Conservation (phyloP, 2,329 filamentous ascomycete species). For the Fonsecaea nubica region DNA sequence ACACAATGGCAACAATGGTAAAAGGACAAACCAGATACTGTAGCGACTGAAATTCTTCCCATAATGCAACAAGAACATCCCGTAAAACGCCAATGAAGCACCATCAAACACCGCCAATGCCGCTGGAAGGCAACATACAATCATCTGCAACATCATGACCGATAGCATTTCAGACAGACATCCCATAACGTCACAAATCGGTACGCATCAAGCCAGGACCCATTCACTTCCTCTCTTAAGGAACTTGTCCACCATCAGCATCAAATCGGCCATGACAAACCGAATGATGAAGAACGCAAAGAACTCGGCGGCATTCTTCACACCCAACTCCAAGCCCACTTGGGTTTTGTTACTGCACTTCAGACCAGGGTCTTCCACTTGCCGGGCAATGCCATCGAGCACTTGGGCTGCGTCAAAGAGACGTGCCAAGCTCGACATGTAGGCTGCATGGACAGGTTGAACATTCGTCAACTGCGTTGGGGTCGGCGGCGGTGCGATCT, state of each 20-base stretch:
- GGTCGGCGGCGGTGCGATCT: conserved; percentile 54
- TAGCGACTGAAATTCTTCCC: neutral
- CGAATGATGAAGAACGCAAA: conserved; percentile 97
- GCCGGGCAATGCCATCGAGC: conserved; percentile 88
- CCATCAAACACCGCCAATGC: conserved; percentile 16
- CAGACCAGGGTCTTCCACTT: conserved; percentile 92
- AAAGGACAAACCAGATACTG: neutral
- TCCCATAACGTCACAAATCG: conserved; percentile 5
- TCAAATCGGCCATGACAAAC: conserved; percentile 87
- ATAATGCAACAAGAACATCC: neutral
- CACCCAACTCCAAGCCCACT: conserved; percentile 91
- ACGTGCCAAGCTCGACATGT: conserved; percentile 88
- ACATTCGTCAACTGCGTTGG: conserved; percentile 73
- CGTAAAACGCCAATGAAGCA: neutral
- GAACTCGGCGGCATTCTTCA: conserved; percentile 93
- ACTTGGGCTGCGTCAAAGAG: conserved; percentile 93
- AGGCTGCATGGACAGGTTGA: conserved; percentile 68
- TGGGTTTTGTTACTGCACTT: conserved; percentile 92
- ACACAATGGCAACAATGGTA: neutral
- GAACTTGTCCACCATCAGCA: conserved; percentile 89
- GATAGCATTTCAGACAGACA: conserved; percentile 4
- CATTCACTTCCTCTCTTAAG: conserved; percentile 96
- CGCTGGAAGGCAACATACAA: conserved; percentile 24
- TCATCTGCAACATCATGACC: conserved; percentile 11
- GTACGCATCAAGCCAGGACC: conserved; percentile 66